Percentiles rank a stretch among this genome's conserved stretches.
Conservation (phyloP, 306 rosid genomes). For the Vachellia collinsii region DNA sequence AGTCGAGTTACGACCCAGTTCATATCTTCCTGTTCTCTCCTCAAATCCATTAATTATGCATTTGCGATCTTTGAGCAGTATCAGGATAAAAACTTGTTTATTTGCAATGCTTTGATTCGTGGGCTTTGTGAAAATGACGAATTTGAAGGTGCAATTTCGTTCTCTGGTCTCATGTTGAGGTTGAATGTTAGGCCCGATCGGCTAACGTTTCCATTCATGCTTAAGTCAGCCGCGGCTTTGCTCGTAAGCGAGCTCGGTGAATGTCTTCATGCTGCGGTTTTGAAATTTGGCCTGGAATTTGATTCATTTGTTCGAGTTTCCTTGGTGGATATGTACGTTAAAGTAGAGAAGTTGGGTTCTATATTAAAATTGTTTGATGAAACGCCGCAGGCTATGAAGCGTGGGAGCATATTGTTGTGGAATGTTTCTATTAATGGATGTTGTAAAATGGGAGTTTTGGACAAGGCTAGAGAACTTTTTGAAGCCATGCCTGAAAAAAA, state of each 20-base stretch:
- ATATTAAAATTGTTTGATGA: constrained; percentile 1
- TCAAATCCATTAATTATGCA: constrained; percentile 5
- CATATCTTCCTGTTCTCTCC: constrained; percentile 22
- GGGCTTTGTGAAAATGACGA: constrained; percentile 5
- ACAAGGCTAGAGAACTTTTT: constrained; percentile 16
- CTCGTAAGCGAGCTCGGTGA: background rate
- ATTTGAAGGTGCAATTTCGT: background rate
- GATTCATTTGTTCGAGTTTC: constrained; percentile 20
- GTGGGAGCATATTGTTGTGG: constrained; percentile 9
- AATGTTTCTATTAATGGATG: constrained; percentile 10
- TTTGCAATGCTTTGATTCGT: constrained; percentile 20
- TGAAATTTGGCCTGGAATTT: constrained; percentile 4
- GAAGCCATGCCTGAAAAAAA: constrained; percentile 6
- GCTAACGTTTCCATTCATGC: constrained; percentile 11
- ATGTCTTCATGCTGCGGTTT: background rate
- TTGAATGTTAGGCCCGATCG: constrained; percentile 7
- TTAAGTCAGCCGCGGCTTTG: constrained; percentile 5
- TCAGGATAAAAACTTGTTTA: constrained; percentile 13
- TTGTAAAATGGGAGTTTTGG: constrained; percentile 18
- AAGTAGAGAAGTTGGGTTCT: background rate
- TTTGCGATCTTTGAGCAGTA: background rate
- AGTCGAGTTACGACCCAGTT: constrained; percentile 1
- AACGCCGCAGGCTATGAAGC: constrained; percentile 14
- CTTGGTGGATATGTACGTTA: constrained; percentile 10
- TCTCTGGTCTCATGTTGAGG: constrained; percentile 9